Evolutionary conservation across 192 early-diverging fungal species (phyloP), one percentile per base, ranked within the genome.

Genomic region (Coemansia sp.): DNA sequence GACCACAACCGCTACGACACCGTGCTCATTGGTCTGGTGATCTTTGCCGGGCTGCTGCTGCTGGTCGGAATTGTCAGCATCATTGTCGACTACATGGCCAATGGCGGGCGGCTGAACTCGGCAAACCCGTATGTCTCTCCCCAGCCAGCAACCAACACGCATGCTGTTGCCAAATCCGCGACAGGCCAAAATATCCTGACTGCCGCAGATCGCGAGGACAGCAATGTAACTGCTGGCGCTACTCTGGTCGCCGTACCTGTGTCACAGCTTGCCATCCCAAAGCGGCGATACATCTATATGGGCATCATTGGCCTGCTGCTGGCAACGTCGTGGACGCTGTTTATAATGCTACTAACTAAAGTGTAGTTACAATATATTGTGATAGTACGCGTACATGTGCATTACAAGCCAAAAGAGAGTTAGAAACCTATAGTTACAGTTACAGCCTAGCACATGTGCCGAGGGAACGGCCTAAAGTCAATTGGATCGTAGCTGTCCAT

Each of bases 1-100:
- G 70, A 73, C 50, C 62, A 79, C 55, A 73, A 79, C 45, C 50
- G 50, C 22, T 79, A 79, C 49, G 77, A 79, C 53, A 68, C 55
- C 0, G 77, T 73, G 25, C 62, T 79, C 1, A 59, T 79, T 29
- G 63, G 71, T 15, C 55, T 79, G 30, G 54, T 74, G 15, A 65
- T 58, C 0, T 74, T 79, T 53, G 56, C 70, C 1, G 66, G 46
- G 2, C 9, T 79, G 9, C 28, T 73, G 25, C 53, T 79, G 22
- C 48, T 68, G 12, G 66, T 69, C 21, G 61, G 62, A 5, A 29
- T 63, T 4, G 53, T 45, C 8, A 57, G 66, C 28, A 36, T 74
- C 25, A 46, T 49, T 17, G 19, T 55, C 20, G 77, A 79, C 41
- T 44, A 53, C 34, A 40, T 27, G 8, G 34, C 56, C 5, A 70